Base-by-base conservation (phyloP, 306 rosid species). In the Fragaria nilgerrensis region DNA sequence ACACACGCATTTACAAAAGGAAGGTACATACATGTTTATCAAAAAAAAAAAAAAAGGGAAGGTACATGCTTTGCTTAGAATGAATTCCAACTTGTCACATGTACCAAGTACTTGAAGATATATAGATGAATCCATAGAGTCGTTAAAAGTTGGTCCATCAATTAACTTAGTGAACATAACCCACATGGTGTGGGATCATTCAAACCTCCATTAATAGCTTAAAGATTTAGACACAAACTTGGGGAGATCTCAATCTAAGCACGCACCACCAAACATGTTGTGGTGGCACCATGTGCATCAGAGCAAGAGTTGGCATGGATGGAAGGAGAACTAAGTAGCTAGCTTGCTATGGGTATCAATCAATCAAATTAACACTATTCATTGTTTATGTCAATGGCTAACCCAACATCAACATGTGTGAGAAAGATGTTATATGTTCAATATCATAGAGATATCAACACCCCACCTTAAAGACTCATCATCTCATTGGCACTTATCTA, bases 181-280 rank as follows among this genome's bases (percentile, higher is more conserved):
- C 37, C 77, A 39, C 77, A 73, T 73, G 77, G 68, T 37, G 68
- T 39, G 68, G 37, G 67, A 52, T 72, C 47, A 34, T 41, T 58
- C 68, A 32, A 39, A 53, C 77, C 17, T 56, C 77, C 75, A 50
- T 25, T 50, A 7, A 1, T 52, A 12, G 37, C 36, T 25, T n/a
- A n/a, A 56, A 19, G 5, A 22, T 8, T 48, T 2, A 25, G 9
- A 25, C 34, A 37, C 6, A 16, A 32, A n/a, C 14, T 34, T 14
- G 34, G 34, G 34, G 37, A 43, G 76, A 73, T 37, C 76, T 55
- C 43, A 53, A 37, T 73, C 50, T 36, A 64, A 37, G 6, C 34
- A 32, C 2, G 34, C 66, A 73, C 66, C 50, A 53, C 67, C 66
- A 41, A 39, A 73, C 55, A 73, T 39, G 41, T 14, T 15, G 50